Evolutionary conservation across 768 basidiomycete genomes (phyloP).

Genomic region (Nidularia sp.): DNA sequence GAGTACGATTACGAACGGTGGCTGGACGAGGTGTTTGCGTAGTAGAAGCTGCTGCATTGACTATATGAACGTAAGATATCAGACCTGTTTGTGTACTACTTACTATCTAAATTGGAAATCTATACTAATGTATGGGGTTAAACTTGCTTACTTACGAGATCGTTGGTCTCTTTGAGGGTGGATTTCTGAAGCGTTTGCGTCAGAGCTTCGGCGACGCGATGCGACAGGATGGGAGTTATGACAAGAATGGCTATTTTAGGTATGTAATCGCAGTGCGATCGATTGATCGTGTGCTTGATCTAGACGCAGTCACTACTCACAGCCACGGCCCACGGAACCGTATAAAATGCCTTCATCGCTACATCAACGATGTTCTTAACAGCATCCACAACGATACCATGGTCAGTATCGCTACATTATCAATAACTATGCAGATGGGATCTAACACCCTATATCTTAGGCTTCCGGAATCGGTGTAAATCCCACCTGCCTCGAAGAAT

Average conservation of each 20-base stretch:
- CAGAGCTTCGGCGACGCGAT: no score
- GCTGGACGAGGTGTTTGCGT: slow-evolving; percentile 75
- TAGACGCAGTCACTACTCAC: slow-evolving; percentile 13
- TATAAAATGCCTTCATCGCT: slow-evolving; percentile 18
- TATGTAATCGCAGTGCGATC: background rate
- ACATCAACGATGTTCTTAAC: slow-evolving; percentile 9
- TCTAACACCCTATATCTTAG: slow-evolving; percentile 17
- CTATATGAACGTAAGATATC: background rate
- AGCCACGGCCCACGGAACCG: slow-evolving; percentile 15
- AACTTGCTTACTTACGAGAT: background rate
- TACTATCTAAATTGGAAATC: background rate
- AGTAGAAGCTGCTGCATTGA: slow-evolving; percentile 12
- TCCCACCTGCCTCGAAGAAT: slow-evolving; percentile 52
- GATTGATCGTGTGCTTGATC: slow-evolving; percentile 15
- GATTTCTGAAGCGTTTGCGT: no score
- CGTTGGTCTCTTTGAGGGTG: background rate
- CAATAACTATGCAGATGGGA: background rate
- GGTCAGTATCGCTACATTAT: slow-evolving; percentile 12
- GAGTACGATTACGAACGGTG: slow-evolving; percentile 83
- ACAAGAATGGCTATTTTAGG: background rate
- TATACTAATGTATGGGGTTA: no score
- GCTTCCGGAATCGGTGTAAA: slow-evolving; percentile 67
- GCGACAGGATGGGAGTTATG: background rate
- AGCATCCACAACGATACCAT: slow-evolving; percentile 14
- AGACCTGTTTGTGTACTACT: background rate